Conservation (phyloP, 2,329 filamentous ascomycete species). For the Zarea fungicola region DNA sequence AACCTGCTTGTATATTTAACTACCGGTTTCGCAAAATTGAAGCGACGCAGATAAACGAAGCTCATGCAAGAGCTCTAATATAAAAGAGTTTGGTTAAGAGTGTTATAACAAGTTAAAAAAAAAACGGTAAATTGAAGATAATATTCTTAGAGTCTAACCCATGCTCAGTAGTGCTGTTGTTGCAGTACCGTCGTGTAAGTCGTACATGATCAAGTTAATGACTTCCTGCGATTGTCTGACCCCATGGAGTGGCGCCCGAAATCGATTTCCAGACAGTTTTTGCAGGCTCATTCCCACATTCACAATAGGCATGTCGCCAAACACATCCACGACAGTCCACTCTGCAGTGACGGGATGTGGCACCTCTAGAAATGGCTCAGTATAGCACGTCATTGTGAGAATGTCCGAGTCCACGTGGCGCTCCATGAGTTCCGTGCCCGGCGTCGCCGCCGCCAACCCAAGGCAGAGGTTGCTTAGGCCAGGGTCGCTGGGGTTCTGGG, state of each 20-base stretch:
- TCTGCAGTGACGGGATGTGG: not conserved
- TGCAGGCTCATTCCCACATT: not conserved
- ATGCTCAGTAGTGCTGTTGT: too few species aligned
- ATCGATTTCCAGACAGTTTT: not conserved
- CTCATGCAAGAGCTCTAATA: too few species aligned
- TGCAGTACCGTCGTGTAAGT: too few species aligned
- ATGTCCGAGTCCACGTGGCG: not conserved
- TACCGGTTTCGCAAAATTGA: too few species aligned
- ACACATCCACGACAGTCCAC: not conserved
- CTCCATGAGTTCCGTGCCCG: not conserved
- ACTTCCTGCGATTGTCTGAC: not conserved
- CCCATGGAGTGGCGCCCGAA: not conserved
- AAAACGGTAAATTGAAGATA: too few species aligned
- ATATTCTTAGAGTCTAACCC: too few species aligned
- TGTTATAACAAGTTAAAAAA: too few species aligned
- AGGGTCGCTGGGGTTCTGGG: not conserved
- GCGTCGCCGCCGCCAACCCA: not conserved
- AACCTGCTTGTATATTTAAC: too few species aligned
- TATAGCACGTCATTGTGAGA: not conserved
- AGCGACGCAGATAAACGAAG: too few species aligned
- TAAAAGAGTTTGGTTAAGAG: too few species aligned
- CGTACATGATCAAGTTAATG: not conserved
- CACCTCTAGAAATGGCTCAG: not conserved
- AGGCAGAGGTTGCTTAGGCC: not conserved
- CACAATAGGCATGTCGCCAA: not conserved